Evolutionary conservation across 805 yeast genomes (phyloP).

Genomic region (Metschnikowia henanensis): DNA sequence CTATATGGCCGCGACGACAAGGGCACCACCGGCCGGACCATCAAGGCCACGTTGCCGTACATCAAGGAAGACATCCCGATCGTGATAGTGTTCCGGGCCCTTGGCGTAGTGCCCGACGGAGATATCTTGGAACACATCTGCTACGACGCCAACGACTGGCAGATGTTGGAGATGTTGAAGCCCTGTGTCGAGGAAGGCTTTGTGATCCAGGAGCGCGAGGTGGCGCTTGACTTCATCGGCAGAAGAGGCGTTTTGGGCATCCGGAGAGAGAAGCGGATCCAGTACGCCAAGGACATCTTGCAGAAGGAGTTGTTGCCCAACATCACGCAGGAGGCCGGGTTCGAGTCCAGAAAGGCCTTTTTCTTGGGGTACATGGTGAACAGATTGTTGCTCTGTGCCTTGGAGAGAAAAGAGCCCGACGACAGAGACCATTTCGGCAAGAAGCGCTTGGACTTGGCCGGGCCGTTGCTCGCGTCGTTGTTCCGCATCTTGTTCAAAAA

Average conservation of each 20-base stretch:
- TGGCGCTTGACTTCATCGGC: constrained; percentile 96
- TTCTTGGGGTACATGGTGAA: constrained; percentile 98
- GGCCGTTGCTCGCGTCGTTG: constrained; percentile 93
- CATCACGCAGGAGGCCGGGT: constrained; percentile 96
- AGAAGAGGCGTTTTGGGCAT: constrained; percentile 98
- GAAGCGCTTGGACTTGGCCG: constrained; percentile 97
- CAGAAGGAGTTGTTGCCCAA: constrained; percentile 97
- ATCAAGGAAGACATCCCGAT: constrained; percentile 97
- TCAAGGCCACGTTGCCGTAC: constrained; percentile 94
- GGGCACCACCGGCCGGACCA: constrained; percentile 71
- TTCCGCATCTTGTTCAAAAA: constrained; percentile 94
- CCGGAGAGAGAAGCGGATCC: constrained; percentile 95
- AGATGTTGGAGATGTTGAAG: constrained; percentile 97
- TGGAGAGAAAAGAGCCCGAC: constrained; percentile 97
- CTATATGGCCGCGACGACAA: constrained; percentile 80
- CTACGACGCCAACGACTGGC: constrained; percentile 98
- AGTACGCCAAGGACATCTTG: constrained; percentile 94
- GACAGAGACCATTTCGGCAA: constrained; percentile 99
- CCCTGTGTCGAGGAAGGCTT: constrained; percentile 99
- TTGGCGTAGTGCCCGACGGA: constrained; percentile 99
- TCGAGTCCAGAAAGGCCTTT: constrained; percentile 94
- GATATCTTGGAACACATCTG: constrained; percentile 98
- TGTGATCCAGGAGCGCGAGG: constrained; percentile 96
- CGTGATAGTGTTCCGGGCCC: constrained; percentile 94
- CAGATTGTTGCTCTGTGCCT: constrained; percentile 89